Percentiles rank a stretch among this genome's conserved stretches.
Evolutionary conservation across 768 basidiomycete genomes (phyloP).

Genomic region (Phlegmacium glaucopus): DNA sequence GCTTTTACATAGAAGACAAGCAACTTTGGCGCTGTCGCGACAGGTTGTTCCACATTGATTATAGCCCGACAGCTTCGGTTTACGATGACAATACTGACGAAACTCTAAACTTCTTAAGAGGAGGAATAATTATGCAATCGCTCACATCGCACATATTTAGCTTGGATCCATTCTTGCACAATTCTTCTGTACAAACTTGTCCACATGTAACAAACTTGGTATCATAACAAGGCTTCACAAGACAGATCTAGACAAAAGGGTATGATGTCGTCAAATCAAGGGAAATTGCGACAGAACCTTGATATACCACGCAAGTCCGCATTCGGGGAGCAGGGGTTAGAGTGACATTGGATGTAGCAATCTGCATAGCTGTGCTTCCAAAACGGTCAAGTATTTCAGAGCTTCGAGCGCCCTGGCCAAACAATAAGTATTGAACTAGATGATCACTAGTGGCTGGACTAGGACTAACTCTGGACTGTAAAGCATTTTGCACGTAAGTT

Average conservation of each 20-base stretch:
- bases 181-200: conserved; percentile 8
- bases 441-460: neutral
- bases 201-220: conserved; percentile 10
- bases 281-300: neutral
- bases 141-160: conserved; percentile 13
- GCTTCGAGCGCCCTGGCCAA: no score
- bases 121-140: neutral
- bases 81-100: conserved; percentile 10
- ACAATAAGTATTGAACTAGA: neutral
- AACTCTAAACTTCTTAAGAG: neutral
- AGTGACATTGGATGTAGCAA: neutral
- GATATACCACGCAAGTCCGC: neutral
- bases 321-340: neutral
- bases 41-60: conserved; percentile 12
- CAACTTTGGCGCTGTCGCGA: conserved; percentile 9
- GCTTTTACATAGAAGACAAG: conserved; percentile 14
- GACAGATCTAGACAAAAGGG: neutral
- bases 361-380: neutral
- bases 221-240: neutral
- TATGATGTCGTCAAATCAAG: neutral
- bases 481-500: neutral
- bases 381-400: no score
- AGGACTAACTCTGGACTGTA: neutral
- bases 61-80: neutral
- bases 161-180: conserved; percentile 11